These are phyloP conservation scores for Pseudogymnoascus sp. DNA, from an alignment of 2,329 filamentous ascomycete species.

Conservation along the genomic window DNA sequence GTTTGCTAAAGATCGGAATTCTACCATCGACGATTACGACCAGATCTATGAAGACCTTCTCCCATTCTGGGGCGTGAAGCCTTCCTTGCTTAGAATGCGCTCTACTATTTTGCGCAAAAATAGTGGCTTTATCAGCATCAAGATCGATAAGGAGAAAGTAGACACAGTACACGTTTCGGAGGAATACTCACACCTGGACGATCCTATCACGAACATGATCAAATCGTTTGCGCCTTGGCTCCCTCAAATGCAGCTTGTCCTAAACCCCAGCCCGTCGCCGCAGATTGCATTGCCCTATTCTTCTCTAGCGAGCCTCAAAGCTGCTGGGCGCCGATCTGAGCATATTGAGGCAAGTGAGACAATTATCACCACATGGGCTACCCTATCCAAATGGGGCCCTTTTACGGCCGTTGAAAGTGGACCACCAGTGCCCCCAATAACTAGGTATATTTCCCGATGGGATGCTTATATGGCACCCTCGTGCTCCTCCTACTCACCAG, in stretches of 20 bases:
- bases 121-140: conserved; percentile 28
- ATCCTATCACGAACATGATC: conserved; percentile 33
- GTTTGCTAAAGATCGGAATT: conserved; percentile 25
- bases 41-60: conserved; percentile 27
- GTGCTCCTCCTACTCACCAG: neutral
- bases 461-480: conserved; percentile 1
- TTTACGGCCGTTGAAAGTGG: neutral
- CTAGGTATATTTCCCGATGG: neutral
- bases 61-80: conserved; percentile 27
- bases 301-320: neutral
- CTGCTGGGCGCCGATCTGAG: neutral
- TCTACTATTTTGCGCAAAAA: conserved; percentile 15
- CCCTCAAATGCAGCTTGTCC: conserved; percentile 47
- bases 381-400: neutral
- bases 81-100: conserved; percentile 20
- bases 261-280: conserved; percentile 45
- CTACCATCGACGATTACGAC: conserved; percentile 28
- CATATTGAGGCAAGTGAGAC: conserved; percentile 1
- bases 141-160: conserved; percentile 28
- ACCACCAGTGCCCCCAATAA: neutral
- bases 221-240: conserved; percentile 37
- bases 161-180: conserved; percentile 18
- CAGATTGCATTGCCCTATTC: conserved; percentile 35
- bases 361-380: conserved; percentile 6
- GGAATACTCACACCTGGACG: conserved; percentile 23